Conservation (phyloP, 139 green algal genomes). For the Zygnema circumcarinatum region DNA sequence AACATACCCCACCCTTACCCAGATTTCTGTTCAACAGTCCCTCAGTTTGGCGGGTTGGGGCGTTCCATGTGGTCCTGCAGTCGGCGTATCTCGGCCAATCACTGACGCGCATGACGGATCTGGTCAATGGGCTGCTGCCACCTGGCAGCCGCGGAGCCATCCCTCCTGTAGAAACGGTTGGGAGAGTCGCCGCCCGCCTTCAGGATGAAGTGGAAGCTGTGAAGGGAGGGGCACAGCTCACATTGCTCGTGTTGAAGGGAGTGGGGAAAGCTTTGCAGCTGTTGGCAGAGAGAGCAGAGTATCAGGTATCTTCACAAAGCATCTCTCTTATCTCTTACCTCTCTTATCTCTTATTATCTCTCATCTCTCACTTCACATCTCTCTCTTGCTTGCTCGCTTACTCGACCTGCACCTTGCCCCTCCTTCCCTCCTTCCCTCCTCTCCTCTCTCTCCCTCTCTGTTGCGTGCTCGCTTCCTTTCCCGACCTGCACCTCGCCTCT, state of each 20-base stretch:
- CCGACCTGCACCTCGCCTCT: background rate
- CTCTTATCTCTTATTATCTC: constrained; percentile 9
- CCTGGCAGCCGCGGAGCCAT: background rate
- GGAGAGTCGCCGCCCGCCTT: constrained; percentile 23
- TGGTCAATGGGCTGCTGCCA: constrained; percentile 76
- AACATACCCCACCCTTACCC: too few relatives aligned
- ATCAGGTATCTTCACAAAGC: constrained; percentile 48
- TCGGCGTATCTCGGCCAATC: constrained; percentile 76
- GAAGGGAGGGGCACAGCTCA: constrained; percentile 12
- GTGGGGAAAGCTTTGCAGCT: constrained; percentile 51
- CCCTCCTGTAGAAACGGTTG: constrained; percentile 17
- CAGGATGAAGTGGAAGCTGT: constrained; percentile 57
- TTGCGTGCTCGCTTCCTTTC: background rate
- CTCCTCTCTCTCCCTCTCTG: too few relatives aligned
- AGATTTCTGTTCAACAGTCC: too few relatives aligned
- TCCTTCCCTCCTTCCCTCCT: too few relatives aligned
- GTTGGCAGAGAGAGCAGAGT: constrained; percentile 51
- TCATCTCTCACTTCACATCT: too few relatives aligned
- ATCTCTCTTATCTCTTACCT: background rate
- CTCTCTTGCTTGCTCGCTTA: too few relatives aligned
- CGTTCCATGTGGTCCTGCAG: too few relatives aligned
- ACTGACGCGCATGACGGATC: constrained; percentile 77
- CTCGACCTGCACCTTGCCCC: background rate
- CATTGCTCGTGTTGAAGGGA: constrained; percentile 29
- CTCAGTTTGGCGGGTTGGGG: too few relatives aligned